Evolutionary conservation across 495 filamentous ascomycete genomes (phyloP).

Genomic region (Niebla homalea): DNA sequence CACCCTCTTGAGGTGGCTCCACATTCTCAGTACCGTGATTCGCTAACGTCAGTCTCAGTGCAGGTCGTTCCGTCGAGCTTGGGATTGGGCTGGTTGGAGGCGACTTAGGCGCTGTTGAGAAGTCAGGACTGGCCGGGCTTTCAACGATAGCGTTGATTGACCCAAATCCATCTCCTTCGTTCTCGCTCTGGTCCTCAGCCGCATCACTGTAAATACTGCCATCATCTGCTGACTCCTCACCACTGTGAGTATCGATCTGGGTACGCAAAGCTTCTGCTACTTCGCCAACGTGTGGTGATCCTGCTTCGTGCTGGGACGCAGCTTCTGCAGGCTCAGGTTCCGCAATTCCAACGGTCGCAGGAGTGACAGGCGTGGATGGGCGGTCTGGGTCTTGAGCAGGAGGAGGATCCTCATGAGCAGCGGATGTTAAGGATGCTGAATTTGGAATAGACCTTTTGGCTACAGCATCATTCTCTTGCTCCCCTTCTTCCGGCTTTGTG

Average conservation of each 20-base stretch:
- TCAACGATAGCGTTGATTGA: constrained; percentile 78
- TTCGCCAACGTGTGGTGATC: constrained; percentile 18
- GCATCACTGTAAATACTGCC: constrained; percentile 81
- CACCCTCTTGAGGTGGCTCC: constrained; percentile 26
- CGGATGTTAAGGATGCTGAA: background rate
- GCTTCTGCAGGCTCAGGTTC: constrained; percentile 21
- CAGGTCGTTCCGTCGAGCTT: constrained; percentile 2
- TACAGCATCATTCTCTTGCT: too few species aligned
- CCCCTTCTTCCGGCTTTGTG: background rate
- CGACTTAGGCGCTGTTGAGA: background rate
- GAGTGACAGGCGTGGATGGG: constrained; percentile 18
- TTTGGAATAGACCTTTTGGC: background rate
- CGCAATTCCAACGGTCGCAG: constrained; percentile 25
- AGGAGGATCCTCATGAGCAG: background rate
- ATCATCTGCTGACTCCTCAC: constrained; percentile 36
- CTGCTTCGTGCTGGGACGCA: constrained; percentile 10
- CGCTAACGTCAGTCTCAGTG: constrained; percentile 2
- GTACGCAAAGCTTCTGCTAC: constrained; percentile 17
- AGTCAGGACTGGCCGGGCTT: constrained; percentile 27
- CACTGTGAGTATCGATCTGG: constrained; percentile 19
- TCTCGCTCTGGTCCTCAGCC: constrained; percentile 57
- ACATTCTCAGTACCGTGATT: constrained; percentile 10
- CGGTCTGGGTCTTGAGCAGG: constrained; percentile 1
- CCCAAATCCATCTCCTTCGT: constrained; percentile 60
- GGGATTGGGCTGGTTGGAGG: background rate